Percentiles rank a stretch among this genome's conserved stretches.
These are phyloP conservation scores for Aureobasidium sp. DNA, from an alignment of 2,329 filamentous ascomycete genomes.

Conservation along the genomic window DNA sequence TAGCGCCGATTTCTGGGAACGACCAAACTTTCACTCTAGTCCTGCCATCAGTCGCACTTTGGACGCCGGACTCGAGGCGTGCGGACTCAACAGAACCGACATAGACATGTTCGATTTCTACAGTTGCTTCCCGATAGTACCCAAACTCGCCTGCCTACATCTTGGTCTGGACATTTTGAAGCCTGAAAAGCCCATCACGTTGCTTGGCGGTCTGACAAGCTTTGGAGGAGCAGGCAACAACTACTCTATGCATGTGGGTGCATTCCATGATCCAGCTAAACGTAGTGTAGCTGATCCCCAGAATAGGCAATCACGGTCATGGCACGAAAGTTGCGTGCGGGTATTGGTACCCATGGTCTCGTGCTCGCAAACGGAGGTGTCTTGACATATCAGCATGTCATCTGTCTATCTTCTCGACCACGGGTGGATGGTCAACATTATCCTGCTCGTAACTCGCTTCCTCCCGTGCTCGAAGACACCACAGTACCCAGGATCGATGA, in stretches of 20 bases:
- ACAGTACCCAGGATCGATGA: slow-evolving; percentile 33
- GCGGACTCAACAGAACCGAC: slow-evolving; percentile 40
- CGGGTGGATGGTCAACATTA: slow-evolving; percentile 35
- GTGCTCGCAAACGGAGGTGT: slow-evolving; percentile 59
- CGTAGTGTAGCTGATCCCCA: background rate
- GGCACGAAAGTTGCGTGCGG: slow-evolving; percentile 43
- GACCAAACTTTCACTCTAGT: slow-evolving; percentile 50
- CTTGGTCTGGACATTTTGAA: slow-evolving; percentile 44
- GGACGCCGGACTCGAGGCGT: slow-evolving; percentile 43
- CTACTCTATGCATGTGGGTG: slow-evolving; percentile 57
- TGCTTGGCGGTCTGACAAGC: slow-evolving; percentile 58
- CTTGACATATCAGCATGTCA: slow-evolving; percentile 56
- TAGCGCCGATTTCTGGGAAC: slow-evolving; percentile 52
- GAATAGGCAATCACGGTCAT: slow-evolving; percentile 46
- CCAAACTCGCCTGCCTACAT: slow-evolving; percentile 56
- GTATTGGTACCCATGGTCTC: slow-evolving; percentile 43
- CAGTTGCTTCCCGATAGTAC: slow-evolving; percentile 62
- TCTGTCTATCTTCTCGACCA: slow-evolving; percentile 48
- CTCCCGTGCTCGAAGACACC: slow-evolving; percentile 32
- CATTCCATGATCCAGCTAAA: slow-evolving; percentile 13
- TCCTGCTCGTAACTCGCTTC: slow-evolving; percentile 40
- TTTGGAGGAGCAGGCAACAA: slow-evolving; percentile 66
- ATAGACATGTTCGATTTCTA: slow-evolving; percentile 59
- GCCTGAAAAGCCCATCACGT: slow-evolving; percentile 46
- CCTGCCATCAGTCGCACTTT: slow-evolving; percentile 52